phyloP scores from a whole-genome alignment of 208 protist genomes.

The Leishmania turanica region DNA sequence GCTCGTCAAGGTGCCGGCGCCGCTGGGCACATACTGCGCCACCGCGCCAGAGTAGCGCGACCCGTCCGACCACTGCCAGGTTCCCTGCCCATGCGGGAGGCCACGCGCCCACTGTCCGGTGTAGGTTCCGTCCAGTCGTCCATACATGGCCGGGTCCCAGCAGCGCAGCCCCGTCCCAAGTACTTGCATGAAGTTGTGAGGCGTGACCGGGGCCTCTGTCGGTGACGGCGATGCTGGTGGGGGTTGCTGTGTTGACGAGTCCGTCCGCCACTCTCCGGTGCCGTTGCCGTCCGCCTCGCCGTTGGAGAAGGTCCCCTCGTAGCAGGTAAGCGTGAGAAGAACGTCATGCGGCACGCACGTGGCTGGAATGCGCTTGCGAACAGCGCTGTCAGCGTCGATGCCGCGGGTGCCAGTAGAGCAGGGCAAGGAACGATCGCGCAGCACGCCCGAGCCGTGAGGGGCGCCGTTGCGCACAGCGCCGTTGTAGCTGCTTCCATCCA shows the following conservation, averaged over 20 bases:
- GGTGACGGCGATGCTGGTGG: background rate
- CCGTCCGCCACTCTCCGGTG: slow-evolving; percentile 46
- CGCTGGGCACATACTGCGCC: slow-evolving; percentile 41
- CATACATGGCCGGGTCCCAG: slow-evolving; percentile 31
- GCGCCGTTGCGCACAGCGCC: slow-evolving; percentile 60
- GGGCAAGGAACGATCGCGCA: slow-evolving; percentile 49
- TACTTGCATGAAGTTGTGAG: slow-evolving; percentile 10
- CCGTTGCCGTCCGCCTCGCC: slow-evolving; percentile 72
- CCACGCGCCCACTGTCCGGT: slow-evolving; percentile 60
- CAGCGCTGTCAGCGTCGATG: slow-evolving; percentile 14
- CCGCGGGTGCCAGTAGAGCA: background rate
- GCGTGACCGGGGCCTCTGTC: slow-evolving; percentile 3
- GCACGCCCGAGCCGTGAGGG: slow-evolving; percentile 53
- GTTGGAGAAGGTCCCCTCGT: slow-evolving; percentile 74
- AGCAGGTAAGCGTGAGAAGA: slow-evolving; percentile 46
- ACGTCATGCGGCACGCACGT: slow-evolving; percentile 9
- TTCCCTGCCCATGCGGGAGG: slow-evolving; percentile 64
- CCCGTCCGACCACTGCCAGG: slow-evolving; percentile 71
- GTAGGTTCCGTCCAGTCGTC: slow-evolving; percentile 59
- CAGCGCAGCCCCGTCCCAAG: slow-evolving; percentile 16
- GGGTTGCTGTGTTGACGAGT: background rate
- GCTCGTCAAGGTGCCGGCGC: slow-evolving; percentile 46
- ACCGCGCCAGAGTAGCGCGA: slow-evolving; percentile 61
- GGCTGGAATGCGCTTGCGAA: slow-evolving; percentile 11
- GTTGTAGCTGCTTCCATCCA: slow-evolving; percentile 67